phyloP scores from a whole-genome alignment of 2,329 filamentous ascomycete species.

The Penicillium palitans region DNA sequence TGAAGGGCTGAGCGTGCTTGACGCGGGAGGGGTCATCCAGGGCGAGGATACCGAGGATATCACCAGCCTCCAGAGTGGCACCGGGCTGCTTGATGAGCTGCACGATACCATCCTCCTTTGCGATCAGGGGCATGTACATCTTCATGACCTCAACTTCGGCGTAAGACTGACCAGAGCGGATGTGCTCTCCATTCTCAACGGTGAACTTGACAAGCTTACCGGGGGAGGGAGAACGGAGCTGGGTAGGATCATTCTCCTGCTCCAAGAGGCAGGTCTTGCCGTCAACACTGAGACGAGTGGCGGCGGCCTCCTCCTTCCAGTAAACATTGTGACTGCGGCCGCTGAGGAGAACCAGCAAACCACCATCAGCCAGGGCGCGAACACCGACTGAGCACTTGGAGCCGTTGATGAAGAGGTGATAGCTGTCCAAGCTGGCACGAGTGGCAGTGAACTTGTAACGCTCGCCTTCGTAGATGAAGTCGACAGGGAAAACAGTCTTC shows the following conservation, averaged over 20 bases:
- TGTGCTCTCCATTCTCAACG: slow-evolving; percentile 90
- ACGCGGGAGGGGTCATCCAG: slow-evolving; percentile 94
- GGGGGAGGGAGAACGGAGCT: slow-evolving; percentile 89
- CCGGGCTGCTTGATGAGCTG: slow-evolving; percentile 99
- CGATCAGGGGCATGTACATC: slow-evolving; percentile 99
- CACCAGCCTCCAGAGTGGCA: slow-evolving; percentile 94
- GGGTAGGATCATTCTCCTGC: slow-evolving; percentile 98
- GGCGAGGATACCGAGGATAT: slow-evolving; percentile 95
- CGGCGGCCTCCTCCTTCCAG: slow-evolving; percentile 98
- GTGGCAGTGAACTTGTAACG: slow-evolving; percentile 99
- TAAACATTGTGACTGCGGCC: slow-evolving; percentile 97
- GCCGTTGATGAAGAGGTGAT: slow-evolving; percentile 98
- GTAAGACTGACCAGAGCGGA: slow-evolving; percentile 87
- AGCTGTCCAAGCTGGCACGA: slow-evolving; percentile 86
- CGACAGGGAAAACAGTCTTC: slow-evolving; percentile 95
- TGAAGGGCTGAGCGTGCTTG: slow-evolving; percentile 93
- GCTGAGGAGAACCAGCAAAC: slow-evolving; percentile 83
- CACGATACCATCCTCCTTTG: slow-evolving; percentile 91
- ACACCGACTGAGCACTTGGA: slow-evolving; percentile 94
- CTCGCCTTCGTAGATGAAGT: slow-evolving; percentile 97
- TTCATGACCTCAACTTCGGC: slow-evolving; percentile 99
- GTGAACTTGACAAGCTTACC: slow-evolving; percentile 98
- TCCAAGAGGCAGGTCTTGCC: slow-evolving; percentile 97
- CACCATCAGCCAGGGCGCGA: slow-evolving; percentile 88
- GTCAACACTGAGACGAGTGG: slow-evolving; percentile 92